Percentiles rank a stretch among this genome's conserved stretches.
Evolutionary conservation across 495 filamentous ascomycete genomes (phyloP).

Genomic region (Penicillium crystallinum): DNA sequence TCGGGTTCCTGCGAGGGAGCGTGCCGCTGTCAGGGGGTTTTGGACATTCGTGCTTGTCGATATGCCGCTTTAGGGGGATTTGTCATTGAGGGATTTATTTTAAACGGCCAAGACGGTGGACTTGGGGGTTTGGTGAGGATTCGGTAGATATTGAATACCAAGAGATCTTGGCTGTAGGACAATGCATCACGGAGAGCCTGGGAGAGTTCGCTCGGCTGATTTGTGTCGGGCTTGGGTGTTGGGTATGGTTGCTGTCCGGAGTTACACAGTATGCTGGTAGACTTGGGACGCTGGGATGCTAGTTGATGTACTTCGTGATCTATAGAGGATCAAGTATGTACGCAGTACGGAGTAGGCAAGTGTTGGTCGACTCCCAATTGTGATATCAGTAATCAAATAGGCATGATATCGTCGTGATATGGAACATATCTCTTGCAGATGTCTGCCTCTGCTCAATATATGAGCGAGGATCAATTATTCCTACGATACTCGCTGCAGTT

Average conservation of each 20-base stretch:
- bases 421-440: no score
- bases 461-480: no score
- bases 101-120: background rate
- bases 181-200: background rate
- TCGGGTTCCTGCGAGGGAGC: background rate
- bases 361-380: no score
- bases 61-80: background rate
- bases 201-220: background rate
- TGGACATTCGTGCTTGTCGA: background rate
- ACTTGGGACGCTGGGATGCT: background rate
- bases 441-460: no score
- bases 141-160: background rate
- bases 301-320: background rate
- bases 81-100: constrained; percentile 1
- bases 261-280: constrained; percentile 3
- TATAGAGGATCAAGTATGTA: background rate
- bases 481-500: no score
- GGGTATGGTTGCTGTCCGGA: background rate
- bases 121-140: background rate
- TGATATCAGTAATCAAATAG: no score
- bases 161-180: constrained; percentile 6
- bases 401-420: no score
- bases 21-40: constrained; percentile 1
- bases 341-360: no score
- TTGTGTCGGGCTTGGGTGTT: background rate